Base-by-base conservation (phyloP, 331 rosid genomes). In the Erythrophleum ivorense region DNA sequence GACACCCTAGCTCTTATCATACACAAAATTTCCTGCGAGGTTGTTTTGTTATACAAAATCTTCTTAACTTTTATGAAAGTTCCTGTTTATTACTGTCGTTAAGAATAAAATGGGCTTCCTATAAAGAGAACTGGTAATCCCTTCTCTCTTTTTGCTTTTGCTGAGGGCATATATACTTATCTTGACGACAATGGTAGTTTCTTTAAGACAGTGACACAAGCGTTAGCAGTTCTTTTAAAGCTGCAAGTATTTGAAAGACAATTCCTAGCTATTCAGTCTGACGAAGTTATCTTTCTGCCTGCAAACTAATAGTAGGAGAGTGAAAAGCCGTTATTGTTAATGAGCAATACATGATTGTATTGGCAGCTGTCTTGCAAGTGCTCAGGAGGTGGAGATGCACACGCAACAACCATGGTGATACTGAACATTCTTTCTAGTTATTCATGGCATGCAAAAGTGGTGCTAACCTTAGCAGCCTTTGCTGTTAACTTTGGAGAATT, bases 391-490 rank as follows among this genome's bases (percentile, higher is more conserved):
- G 84, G 89, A 41, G 98, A 96, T 88, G 89, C 91, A 64, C 97
- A 92, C 81, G 84, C 84, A n/a, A 84, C 92, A 64, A 88, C 97
- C 1, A 79, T 92, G 88, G 91, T 84, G 74, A 60, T 92, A 49
- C 86, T 94, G 82, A 88, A 88, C 80, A 85, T 78, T 64, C 89
- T 94, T 11, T 84, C 97, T 1, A 88, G 66, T 83, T 93, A 91
- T 79, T 54, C 95, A 40, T 93, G 98, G 98, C 98, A 96, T 82
- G 91, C 95, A 54, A 96, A 96, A 90, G 92, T 92, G 80, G 99
- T 88, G 81, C 65, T 94, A 58, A 41, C 94, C 55, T 68, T 96
- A 31, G 97, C 97, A 36, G 97, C 97, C 5, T 94, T 89, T 79
- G 80, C 95, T 52, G 91, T 89, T 49, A 84, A 78, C 77, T 89